Percentiles rank a stretch among this genome's conserved stretches.
Evolutionary conservation across 2,329 filamentous ascomycete species (phyloP).

Genomic region (Cercospora beticola): DNA sequence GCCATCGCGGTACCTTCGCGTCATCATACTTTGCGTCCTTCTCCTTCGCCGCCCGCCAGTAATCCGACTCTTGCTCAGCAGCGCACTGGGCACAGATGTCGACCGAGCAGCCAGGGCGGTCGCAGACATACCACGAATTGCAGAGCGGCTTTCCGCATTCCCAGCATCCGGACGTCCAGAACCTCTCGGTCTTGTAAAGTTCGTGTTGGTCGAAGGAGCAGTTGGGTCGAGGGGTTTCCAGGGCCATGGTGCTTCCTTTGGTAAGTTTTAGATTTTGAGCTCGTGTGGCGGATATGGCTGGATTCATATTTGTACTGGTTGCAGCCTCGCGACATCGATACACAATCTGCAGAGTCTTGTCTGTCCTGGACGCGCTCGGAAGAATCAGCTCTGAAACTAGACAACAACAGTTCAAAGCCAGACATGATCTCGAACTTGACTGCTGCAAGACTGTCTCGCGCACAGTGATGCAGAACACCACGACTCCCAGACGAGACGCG

Average conservation of each 20-base stretch:
- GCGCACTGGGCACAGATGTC: neutral
- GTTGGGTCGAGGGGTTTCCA: neutral
- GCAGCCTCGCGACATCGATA: neutral
- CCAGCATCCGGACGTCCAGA: neutral
- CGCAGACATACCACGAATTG: conserved; percentile 1
- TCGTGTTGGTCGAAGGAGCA: neutral
- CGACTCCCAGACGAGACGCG: neutral
- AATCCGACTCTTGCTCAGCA: neutral
- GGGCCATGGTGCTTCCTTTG: neutral
- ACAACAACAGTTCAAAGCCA: neutral
- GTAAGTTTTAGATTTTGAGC: neutral
- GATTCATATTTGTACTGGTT: neutral
- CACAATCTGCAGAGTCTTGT: neutral
- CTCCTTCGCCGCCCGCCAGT: neutral
- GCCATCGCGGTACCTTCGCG: conserved; percentile 2
- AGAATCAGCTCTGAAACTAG: neutral
- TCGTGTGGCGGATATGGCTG: neutral
- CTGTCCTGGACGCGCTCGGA: neutral
- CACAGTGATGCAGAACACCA: neutral
- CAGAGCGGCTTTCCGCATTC: neutral
- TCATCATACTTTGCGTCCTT: neutral
- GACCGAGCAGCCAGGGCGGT: neutral
- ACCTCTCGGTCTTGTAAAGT: neutral
- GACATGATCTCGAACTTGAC: neutral
- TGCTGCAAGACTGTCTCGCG: neutral